A percentile compares a stretch with the other conserved stretches of the same genome.
Conservation (phyloP, 2,329 filamentous ascomycete genomes). For the Arachnomyces sp. region DNA sequence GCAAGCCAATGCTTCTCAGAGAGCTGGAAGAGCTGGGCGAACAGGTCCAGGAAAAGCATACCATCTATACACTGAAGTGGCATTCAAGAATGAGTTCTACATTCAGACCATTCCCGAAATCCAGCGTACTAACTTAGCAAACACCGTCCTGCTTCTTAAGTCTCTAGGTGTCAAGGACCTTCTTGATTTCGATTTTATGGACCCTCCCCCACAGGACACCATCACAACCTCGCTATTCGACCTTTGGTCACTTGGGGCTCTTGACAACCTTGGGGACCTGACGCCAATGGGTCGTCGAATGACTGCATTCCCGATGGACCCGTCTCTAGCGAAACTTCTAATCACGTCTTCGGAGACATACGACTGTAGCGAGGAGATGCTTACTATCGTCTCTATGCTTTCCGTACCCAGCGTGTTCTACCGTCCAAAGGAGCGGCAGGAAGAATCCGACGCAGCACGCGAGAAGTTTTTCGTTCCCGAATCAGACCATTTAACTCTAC, state of each 20-base stretch:
- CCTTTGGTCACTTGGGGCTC: constrained; percentile 85
- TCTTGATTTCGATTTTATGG: constrained; percentile 98
- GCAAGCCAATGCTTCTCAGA: constrained; percentile 88
- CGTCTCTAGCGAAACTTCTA: constrained; percentile 84
- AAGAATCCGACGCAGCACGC: constrained; percentile 88
- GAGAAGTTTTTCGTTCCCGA: constrained; percentile 99
- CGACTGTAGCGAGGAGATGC: constrained; percentile 92
- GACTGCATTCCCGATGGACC: constrained; percentile 98
- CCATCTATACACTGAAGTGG: constrained; percentile 85
- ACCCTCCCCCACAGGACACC: constrained; percentile 93
- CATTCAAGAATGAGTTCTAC: constrained; percentile 93
- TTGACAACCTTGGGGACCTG: constrained; percentile 89
- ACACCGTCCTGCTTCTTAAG: constrained; percentile 89
- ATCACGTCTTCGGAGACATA: constrained; percentile 87
- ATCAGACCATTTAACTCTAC: constrained; percentile 88
- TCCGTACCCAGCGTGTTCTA: constrained; percentile 96
- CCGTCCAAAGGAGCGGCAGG: constrained; percentile 88
- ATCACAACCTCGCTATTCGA: constrained; percentile 97
- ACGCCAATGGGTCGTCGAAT: constrained; percentile 82
- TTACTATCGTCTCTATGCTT: constrained; percentile 96
- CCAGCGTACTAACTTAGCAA: constrained; percentile 89
- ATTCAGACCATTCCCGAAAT: constrained; percentile 97
- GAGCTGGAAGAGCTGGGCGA: constrained; percentile 84
- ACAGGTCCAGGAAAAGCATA: constrained; percentile 95
- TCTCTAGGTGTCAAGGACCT: constrained; percentile 90